Conservation (phyloP, 768 basidiomycete genomes). For the Amanita polypyramis region DNA sequence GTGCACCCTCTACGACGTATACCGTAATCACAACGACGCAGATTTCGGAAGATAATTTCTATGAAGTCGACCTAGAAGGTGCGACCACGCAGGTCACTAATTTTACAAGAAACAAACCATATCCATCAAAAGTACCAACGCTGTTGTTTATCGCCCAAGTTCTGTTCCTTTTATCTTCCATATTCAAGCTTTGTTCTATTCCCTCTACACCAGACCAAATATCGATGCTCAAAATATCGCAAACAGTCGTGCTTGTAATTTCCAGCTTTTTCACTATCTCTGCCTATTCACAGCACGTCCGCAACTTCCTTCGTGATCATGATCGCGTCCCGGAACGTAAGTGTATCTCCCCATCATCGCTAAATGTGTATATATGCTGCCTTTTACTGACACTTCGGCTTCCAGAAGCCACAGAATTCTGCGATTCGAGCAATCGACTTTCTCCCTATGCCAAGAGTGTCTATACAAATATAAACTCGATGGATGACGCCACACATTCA, state of each 20-base stretch:
- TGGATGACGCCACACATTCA: not conserved
- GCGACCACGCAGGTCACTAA: not conserved
- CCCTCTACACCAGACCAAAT: not conserved
- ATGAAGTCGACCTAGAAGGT: not conserved
- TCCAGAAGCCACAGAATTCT: not conserved
- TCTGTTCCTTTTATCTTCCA: constrained; percentile 1
- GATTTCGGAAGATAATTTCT: not conserved
- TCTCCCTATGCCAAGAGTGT: not conserved
- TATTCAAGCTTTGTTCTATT: not conserved
- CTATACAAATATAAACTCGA: constrained; percentile 1
- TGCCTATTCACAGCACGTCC: constrained; percentile 2
- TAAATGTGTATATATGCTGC: not conserved
- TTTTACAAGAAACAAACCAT: not conserved
- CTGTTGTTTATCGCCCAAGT: constrained; percentile 1
- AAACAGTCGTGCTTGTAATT: not conserved
- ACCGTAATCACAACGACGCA: not conserved
- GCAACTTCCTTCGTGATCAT: not conserved
- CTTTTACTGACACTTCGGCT: constrained; percentile 1
- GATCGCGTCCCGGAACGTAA: constrained; percentile 1
- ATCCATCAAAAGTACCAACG: not conserved
- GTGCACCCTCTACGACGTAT: not conserved
- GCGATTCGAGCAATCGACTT: not conserved
- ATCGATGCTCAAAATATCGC: not conserved
- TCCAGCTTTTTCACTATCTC: not conserved
- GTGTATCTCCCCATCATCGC: not conserved